Evolutionary conservation across 257 asterid species (phyloP), one percentile per base, ranked within the genome.

Genomic region (Ehretia macrophylla): DNA sequence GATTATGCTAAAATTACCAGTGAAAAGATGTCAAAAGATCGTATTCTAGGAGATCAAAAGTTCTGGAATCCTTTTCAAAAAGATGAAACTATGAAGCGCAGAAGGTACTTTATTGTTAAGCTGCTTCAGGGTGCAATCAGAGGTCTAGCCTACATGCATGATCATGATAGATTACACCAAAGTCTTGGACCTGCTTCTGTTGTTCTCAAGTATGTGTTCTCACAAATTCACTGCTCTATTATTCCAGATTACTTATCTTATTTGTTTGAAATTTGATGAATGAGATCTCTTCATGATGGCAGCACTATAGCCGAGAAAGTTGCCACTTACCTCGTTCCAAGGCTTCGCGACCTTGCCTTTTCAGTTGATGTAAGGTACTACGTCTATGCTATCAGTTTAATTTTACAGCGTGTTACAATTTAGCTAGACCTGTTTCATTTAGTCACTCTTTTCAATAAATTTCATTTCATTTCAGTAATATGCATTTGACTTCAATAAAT

Each of bases 331-430:
- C 79, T 90, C 69, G 73, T 83, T 75, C 95, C 98, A 46, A 83
- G 83, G 80, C 96, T 90, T 65, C 89, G 96, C n/a, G 98, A 90
- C 78, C 95, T 90, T 56, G 94, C 94, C 73, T 90, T 90, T 69
- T 87, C 98, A 38, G 95, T 90, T 52, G 94, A 83, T 73, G 53
- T 85, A 75, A 80, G 95, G 98, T 87, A 77, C 55, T 87, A 77
- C 55, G 58, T 51, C 38, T 39, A 16, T 14, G 32, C 18, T 52
- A 45, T 45, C 53, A 22, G 39, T 17, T 54, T 48, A 8, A 16
- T 60, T 32, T n/a, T 18, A 23, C 20, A 14, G 32, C 51, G 39
- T 58, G 5, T 23, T 45, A 21, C 47, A 19, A 32, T 5, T 8
- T 37, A 56, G 20, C 39, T 32, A 48, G 8, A 48, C 16, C 52